These are phyloP conservation scores for Salix udensis DNA, from an alignment of 345 rosid genomes.

Conservation along the genomic window DNA sequence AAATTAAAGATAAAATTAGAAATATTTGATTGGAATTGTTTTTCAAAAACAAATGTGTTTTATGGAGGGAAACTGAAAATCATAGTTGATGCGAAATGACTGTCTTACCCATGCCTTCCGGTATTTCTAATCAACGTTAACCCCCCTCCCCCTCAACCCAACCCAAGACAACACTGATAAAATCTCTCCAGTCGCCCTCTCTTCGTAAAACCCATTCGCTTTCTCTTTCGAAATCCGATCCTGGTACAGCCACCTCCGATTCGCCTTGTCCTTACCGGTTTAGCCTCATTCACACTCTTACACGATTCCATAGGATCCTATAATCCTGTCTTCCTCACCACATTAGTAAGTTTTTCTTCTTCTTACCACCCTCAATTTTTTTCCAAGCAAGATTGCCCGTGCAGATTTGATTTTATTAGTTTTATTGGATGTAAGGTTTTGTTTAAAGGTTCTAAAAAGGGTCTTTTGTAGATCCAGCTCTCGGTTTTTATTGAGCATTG, in stretches of 20 bases:
- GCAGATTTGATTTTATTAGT: neutral
- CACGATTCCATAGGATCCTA: slow-evolving; percentile 7
- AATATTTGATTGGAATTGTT: neutral
- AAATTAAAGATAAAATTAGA: too few species aligned
- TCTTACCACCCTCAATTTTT: too few species aligned
- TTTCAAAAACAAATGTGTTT: neutral
- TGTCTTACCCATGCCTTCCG: slow-evolving; percentile 18
- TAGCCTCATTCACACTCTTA: neutral
- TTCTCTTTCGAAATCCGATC: neutral
- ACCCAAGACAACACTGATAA: neutral
- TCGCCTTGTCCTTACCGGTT: slow-evolving; percentile 7
- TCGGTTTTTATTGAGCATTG: neutral
- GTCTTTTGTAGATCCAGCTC: slow-evolving; percentile 9
- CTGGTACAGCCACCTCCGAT: neutral
- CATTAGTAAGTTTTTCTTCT: neutral
- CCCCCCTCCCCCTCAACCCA: slow-evolving; percentile 2
- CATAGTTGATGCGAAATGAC: slow-evolving; percentile 21
- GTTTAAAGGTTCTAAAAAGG: too few species aligned
- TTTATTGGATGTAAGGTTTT: slow-evolving; percentile 2
- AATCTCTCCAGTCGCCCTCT: neutral
- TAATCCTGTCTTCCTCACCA: slow-evolving; percentile 2
- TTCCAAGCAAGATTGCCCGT: neutral
- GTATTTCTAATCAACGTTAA: neutral
- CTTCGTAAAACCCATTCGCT: slow-evolving; percentile 1
- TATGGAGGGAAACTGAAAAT: slow-evolving; percentile 52